Conservation (phyloP, 495 filamentous ascomycete genomes). For the Massariosphaeria phaeospora region DNA sequence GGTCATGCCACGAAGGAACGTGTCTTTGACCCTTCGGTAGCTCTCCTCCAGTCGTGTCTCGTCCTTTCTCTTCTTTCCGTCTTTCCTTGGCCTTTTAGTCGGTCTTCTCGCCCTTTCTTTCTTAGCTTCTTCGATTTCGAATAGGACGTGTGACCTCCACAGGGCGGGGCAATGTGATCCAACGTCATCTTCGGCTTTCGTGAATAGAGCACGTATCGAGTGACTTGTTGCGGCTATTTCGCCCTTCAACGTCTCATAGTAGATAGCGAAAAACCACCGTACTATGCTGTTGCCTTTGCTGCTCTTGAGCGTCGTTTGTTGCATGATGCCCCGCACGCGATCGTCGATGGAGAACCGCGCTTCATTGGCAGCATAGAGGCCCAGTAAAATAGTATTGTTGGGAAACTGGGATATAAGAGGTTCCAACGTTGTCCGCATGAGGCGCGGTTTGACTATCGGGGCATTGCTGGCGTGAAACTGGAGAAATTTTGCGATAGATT, state of each 20-base stretch:
- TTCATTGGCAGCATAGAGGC: constrained; percentile 50
- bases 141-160: constrained; percentile 34
- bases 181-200: constrained; percentile 22
- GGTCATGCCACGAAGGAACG: constrained; percentile 37
- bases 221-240: constrained; percentile 25
- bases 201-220: constrained; percentile 33
- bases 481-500: constrained; percentile 53
- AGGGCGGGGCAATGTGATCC: constrained; percentile 32
- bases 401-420: constrained; percentile 62
- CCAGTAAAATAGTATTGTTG: constrained; percentile 71
- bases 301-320: constrained; percentile 43
- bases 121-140: constrained; percentile 22
- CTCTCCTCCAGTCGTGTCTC: constrained; percentile 6
- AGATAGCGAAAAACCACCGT: constrained; percentile 63
- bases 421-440: constrained; percentile 56
- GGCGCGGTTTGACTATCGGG: constrained; percentile 56
- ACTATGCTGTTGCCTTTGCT: constrained; percentile 45
- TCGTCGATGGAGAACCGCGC: constrained; percentile 54
- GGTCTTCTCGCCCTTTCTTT: constrained; percentile 7
- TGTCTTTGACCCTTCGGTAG: constrained; percentile 29
- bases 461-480: constrained; percentile 57
- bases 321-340: constrained; percentile 59
- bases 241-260: constrained; percentile 47
- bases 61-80: constrained; percentile 16
- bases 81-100: constrained; percentile 2